A percentile compares a stretch with the other conserved stretches of the same genome.
Conservation (phyloP, 2,329 filamentous ascomycete species). For the Fusarium cyanostomum region DNA sequence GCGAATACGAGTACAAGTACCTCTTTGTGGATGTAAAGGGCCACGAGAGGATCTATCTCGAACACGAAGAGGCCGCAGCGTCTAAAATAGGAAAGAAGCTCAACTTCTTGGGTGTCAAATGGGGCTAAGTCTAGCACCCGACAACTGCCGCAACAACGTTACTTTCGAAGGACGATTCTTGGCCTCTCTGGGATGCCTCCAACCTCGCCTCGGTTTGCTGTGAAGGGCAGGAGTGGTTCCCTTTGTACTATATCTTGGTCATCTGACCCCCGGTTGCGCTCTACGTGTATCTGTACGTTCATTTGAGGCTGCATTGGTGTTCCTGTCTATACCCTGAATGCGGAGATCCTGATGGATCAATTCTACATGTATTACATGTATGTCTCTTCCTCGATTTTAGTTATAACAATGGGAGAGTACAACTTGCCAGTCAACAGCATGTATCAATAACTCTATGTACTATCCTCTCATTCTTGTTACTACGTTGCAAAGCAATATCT, state of each 20-base stretch:
- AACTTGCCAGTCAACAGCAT: background rate
- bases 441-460: background rate
- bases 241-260: slow-evolving; percentile 26
- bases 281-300: slow-evolving; percentile 17
- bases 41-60: slow-evolving; percentile 70
- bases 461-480: no score
- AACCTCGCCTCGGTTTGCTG: background rate
- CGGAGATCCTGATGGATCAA: background rate
- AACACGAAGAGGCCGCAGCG: slow-evolving; percentile 62
- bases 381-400: background rate
- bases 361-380: background rate
- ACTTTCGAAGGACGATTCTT: background rate
- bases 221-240: background rate
- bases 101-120: slow-evolving; percentile 71
- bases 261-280: background rate
- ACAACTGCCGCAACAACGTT: background rate
- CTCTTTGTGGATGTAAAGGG: slow-evolving; percentile 84
- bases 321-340: background rate
- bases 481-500: no score
- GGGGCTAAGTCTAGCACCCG: slow-evolving; percentile 48
- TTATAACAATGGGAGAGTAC: background rate
- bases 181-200: background rate
- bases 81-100: slow-evolving; percentile 54
- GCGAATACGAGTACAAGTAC: slow-evolving; percentile 80
- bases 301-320: background rate